These are phyloP conservation scores for Kwoniella shivajii DNA, from an alignment of 1,284 basidiomycete species.

Conservation along the genomic window DNA sequence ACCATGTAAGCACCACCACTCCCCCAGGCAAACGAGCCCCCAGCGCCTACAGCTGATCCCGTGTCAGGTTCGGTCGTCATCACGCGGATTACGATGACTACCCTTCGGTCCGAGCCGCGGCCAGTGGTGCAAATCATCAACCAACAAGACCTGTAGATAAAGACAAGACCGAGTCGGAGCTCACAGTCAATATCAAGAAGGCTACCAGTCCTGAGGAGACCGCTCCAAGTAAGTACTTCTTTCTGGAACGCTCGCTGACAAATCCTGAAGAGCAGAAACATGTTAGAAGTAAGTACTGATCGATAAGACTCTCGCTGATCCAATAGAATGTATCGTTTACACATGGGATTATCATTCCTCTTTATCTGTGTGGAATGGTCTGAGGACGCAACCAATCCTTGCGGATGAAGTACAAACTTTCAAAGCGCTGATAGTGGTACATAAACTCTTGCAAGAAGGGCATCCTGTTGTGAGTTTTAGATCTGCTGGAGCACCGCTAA, in stretches of 20 bases:
- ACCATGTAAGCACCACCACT: no score
- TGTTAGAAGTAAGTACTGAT: slow-evolving; percentile 75
- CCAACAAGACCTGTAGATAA: slow-evolving; percentile 94
- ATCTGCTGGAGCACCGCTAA: slow-evolving; percentile 9
- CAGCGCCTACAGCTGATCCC: no score
- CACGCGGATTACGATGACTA: slow-evolving; percentile 44
- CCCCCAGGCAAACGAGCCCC: no score
- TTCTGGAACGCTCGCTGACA: slow-evolving; percentile 14
- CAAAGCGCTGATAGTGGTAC: slow-evolving; percentile 92
- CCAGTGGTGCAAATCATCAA: slow-evolving; percentile 62
- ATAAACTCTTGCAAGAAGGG: slow-evolving; percentile 93
- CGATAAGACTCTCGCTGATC: background rate
- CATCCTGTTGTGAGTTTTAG: slow-evolving; percentile 74
- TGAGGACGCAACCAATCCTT: slow-evolving; percentile 90
- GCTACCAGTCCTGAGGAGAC: slow-evolving; percentile 89
- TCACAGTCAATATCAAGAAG: slow-evolving; percentile 93
- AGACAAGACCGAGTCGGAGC: slow-evolving; percentile 91
- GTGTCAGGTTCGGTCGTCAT: slow-evolving; percentile 43
- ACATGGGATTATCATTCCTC: slow-evolving; percentile 99
- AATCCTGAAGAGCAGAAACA: slow-evolving; percentile 82
- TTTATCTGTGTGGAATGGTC: slow-evolving; percentile 91
- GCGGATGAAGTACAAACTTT: slow-evolving; percentile 95
- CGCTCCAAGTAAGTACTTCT: slow-evolving; percentile 58
- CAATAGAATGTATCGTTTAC: slow-evolving; percentile 88
- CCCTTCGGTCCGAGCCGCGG: slow-evolving; percentile 32